phyloP scores from a whole-genome alignment of 495 filamentous ascomycete genomes.

The Aspergillus avenaceus region DNA sequence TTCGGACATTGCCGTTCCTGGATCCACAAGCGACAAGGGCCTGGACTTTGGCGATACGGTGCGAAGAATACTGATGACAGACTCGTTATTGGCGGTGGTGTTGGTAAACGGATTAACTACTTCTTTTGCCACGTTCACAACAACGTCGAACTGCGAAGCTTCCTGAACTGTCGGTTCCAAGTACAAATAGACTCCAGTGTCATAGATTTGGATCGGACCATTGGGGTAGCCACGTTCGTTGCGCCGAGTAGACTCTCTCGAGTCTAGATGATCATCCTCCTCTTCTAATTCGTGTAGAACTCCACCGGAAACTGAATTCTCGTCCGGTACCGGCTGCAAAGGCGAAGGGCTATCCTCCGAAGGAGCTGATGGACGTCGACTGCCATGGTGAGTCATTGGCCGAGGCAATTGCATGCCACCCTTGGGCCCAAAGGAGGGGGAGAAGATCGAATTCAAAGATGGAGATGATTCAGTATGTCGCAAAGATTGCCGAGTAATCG shows the following conservation, averaged over 20 bases:
- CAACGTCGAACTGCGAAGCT: constrained; percentile 81
- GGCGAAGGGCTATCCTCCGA: constrained; percentile 27
- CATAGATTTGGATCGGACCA: constrained; percentile 88
- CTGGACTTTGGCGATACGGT: constrained; percentile 31
- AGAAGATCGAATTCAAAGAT: constrained; percentile 53
- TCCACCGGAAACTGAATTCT: constrained; percentile 19
- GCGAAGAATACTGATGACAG: constrained; percentile 41
- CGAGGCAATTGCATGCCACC: constrained; percentile 63
- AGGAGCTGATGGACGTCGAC: constrained; percentile 19
- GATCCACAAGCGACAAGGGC: constrained; percentile 48
- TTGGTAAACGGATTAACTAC: constrained; percentile 78
- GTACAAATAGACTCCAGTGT: constrained; percentile 88
- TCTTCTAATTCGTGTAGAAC: constrained; percentile 52
- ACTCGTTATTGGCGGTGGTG: constrained; percentile 28
- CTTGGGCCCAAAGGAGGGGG: constrained; percentile 53
- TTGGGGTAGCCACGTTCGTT: constrained; percentile 81
- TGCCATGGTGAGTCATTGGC: constrained; percentile 36
- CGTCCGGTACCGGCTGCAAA: constrained; percentile 21
- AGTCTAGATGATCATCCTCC: constrained; percentile 74
- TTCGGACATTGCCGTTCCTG: constrained; percentile 66
- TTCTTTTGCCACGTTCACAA: constrained; percentile 94
- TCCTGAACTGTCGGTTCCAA: constrained; percentile 84
- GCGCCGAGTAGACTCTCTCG: constrained; percentile 59
- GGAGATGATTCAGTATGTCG: constrained; percentile 69
- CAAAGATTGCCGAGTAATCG: constrained; percentile 47